Evolutionary conservation across 306 rosid species (phyloP).

Genomic region (Malus asiatica): DNA sequence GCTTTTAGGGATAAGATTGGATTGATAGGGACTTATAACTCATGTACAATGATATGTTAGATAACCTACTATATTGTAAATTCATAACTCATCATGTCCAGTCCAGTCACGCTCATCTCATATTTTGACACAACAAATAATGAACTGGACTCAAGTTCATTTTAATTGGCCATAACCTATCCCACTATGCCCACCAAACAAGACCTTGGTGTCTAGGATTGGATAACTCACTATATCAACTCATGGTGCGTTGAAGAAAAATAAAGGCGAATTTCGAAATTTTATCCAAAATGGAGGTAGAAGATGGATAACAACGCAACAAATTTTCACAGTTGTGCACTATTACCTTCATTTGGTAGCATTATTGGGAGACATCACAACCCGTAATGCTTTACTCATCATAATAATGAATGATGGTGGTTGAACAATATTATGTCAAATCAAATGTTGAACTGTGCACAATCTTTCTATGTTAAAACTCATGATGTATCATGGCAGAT

Average conservation of each 20-base stretch:
- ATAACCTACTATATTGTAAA: rapidly evolving
- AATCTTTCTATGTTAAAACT: background rate
- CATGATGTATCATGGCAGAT: background rate
- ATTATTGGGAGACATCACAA: background rate
- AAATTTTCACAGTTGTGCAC: no score
- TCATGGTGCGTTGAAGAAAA: background rate
- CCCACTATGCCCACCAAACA: rapidly evolving
- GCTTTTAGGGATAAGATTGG: no score
- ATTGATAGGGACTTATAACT: no score
- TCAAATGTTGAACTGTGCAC: background rate
- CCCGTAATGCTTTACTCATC: background rate
- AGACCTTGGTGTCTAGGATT: background rate
- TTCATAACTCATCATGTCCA: no score
- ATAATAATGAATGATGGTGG: background rate
- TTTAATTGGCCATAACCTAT: no score
- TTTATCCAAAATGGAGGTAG: background rate
- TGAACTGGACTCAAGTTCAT: no score
- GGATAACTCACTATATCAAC: background rate
- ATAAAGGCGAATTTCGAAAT: no score
- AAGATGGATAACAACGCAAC: background rate
- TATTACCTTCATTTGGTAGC: background rate
- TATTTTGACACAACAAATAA: no score
- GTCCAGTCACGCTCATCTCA: no score
- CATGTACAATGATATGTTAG: no score
- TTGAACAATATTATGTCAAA: slow-evolving; percentile 6